Conservation (phyloP, 768 basidiomycete species). For the Amanita pseudoporphyria region DNA sequence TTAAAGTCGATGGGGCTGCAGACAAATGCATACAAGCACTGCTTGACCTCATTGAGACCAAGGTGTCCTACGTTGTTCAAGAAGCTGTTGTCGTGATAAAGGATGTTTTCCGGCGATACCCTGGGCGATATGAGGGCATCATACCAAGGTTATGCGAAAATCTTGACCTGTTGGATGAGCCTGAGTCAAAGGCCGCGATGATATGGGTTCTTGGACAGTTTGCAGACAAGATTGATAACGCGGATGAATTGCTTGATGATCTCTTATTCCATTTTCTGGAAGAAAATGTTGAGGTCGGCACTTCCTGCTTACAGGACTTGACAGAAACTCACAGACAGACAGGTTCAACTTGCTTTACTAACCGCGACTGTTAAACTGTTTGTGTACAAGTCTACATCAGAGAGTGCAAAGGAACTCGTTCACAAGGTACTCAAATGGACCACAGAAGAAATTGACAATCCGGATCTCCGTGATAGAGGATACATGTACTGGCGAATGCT, state of each 20-base stretch:
- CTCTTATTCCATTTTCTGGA: constrained; percentile 82
- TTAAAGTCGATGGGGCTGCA: constrained; percentile 87
- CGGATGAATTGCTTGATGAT: constrained; percentile 91
- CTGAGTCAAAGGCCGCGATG: constrained; percentile 95
- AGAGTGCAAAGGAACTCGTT: constrained; percentile 80
- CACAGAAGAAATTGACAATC: constrained; percentile 97
- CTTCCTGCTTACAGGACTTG: not conserved
- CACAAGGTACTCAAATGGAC: constrained; percentile 96
- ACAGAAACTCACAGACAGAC: constrained; percentile 1
- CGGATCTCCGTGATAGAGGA: constrained; percentile 92
- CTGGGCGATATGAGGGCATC: constrained; percentile 92
- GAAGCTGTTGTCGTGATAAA: constrained; percentile 97
- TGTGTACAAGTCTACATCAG: constrained; percentile 77
- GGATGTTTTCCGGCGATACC: constrained; percentile 96
- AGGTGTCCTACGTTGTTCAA: constrained; percentile 94
- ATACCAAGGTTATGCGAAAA: constrained; percentile 92
- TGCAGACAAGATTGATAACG: constrained; percentile 91
- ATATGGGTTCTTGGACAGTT: constrained; percentile 98
- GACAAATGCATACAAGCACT: constrained; percentile 86
- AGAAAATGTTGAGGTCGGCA: constrained; percentile 81
- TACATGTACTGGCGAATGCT: constrained; percentile 99
- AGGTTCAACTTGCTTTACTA: constrained; percentile 94
- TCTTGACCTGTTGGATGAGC: constrained; percentile 86
- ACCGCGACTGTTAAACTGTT: constrained; percentile 96
- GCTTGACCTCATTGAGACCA: constrained; percentile 81